Evolutionary conservation across 805 yeast species (phyloP), one percentile per base, ranked within the genome.

Genomic region (Pichia kluyveri): DNA sequence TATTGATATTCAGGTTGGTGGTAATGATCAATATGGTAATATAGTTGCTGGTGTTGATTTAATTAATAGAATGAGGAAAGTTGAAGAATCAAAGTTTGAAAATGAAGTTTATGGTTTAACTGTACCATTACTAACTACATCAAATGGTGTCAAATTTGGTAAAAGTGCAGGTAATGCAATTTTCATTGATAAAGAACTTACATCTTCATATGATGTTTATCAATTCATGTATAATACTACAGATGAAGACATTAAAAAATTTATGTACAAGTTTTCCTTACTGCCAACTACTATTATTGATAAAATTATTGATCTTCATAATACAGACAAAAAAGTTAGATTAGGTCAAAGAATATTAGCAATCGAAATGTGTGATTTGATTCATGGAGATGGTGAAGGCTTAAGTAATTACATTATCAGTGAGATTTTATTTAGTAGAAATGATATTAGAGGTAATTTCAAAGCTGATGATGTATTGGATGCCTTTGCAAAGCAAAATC

Each of bases 21-120:
- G 99, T 7, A 89, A 86, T 60, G 99, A 93, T 62, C 99, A 93
- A 66, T 93, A 96, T 89, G 99, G 99, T 1, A 93, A 93, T 59
- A 93, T 93, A 50, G 87, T 95, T 2, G 97, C 98, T 0, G 99
- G 99, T 0, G 77, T 86, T 38, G 99, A 93, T 58, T 71, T 93
- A 49, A 88, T 90, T 38, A 71, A 83, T 1, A 69, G 96, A 52
- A 61, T 86, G 46, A 53, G 50, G 27, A 57, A 53, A 40, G 58
- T 60, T 14, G 60, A 54, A 38, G 41, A 42, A 3, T 32, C 30
- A 14, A 41, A 46, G 10, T 18, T 36, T 19, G 44, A 41, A 3
- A 49, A 59, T 36, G 62, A 67, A 1, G 74, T 78, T 4, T 86
- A 68, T 62, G 98, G 97, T 0, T 55, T 93, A 42, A 93, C 99